A percentile compares a stretch with the other conserved stretches of the same genome.
Conservation (phyloP, 2,329 filamentous ascomycete species). For the Stemphylium lycopersici region DNA sequence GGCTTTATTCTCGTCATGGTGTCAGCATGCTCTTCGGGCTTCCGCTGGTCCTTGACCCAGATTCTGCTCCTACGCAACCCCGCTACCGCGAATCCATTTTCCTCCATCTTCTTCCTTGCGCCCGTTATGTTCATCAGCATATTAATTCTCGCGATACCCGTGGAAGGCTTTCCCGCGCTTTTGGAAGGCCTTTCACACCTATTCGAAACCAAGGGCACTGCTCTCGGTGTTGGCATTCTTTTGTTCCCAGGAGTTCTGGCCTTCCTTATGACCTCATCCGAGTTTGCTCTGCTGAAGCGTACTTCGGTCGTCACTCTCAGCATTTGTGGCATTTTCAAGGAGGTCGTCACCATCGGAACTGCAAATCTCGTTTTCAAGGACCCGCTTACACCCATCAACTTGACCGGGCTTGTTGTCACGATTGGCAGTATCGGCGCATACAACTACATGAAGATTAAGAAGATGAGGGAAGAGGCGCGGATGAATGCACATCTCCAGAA, state of each 20-base stretch:
- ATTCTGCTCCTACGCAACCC: slow-evolving; percentile 93
- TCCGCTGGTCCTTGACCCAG: slow-evolving; percentile 98
- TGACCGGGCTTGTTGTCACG: slow-evolving; percentile 85
- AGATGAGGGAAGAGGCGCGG: slow-evolving; percentile 80
- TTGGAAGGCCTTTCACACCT: slow-evolving; percentile 69
- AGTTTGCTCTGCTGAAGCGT: slow-evolving; percentile 92
- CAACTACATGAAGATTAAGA: slow-evolving; percentile 91
- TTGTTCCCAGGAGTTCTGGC: slow-evolving; percentile 90
- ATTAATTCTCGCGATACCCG: slow-evolving; percentile 78
- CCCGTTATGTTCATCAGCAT: slow-evolving; percentile 93
- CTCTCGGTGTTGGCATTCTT: slow-evolving; percentile 73
- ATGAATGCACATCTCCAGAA: slow-evolving; percentile 53
- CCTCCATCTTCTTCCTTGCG: slow-evolving; percentile 95
- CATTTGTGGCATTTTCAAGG: slow-evolving; percentile 98
- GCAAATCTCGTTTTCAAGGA: slow-evolving; percentile 90
- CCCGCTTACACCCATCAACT: slow-evolving; percentile 82
- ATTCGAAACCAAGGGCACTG: slow-evolving; percentile 68
- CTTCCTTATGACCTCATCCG: slow-evolving; percentile 94
- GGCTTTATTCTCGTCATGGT: slow-evolving; percentile 93
- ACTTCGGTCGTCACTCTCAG: slow-evolving; percentile 95
- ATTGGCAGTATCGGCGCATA: slow-evolving; percentile 86
- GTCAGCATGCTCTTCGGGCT: slow-evolving; percentile 92
- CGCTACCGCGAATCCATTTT: slow-evolving; percentile 94
- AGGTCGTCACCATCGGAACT: slow-evolving; percentile 92
- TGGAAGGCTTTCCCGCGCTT: slow-evolving; percentile 78